These are phyloP conservation scores for Melampsora americana DNA, from an alignment of 1,284 basidiomycete species.

Conservation along the genomic window DNA sequence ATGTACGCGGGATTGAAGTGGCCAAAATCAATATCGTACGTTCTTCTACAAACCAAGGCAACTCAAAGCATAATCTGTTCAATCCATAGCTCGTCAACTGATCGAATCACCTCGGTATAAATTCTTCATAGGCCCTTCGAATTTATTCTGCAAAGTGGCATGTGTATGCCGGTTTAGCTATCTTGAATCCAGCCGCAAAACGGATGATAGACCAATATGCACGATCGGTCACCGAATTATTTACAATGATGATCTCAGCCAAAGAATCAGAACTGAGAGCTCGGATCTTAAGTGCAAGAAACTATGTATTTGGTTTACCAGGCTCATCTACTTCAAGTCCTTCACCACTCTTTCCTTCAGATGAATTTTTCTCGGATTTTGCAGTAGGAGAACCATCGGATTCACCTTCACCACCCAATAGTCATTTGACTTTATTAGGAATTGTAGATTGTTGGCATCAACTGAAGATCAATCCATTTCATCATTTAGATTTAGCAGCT, in stretches of 20 bases:
- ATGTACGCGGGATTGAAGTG: conserved; percentile 97
- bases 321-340: conserved; percentile 51
- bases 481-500: conserved; percentile 86
- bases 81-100: neutral
- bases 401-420: conserved; percentile 64
- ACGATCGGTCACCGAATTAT: conserved; percentile 77
- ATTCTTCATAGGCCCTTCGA: conserved; percentile 62
- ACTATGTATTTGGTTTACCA: conserved; percentile 69
- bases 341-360: conserved; percentile 76
- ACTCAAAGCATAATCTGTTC: neutral
- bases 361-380: conserved; percentile 83
- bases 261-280: conserved; percentile 65
- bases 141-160: conserved; percentile 99
- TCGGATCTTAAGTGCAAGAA: conserved; percentile 72
- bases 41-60: neutral
- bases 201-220: conserved; percentile 87
- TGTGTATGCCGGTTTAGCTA: conserved; percentile 95
- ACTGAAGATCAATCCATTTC: conserved; percentile 81
- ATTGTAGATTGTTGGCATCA: conserved; percentile 98
- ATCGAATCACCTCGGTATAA: neutral
- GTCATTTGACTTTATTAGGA: conserved; percentile 89
- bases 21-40: conserved; percentile 89
- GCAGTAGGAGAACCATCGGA: conserved; percentile 64
- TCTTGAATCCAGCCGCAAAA: conserved; percentile 89
- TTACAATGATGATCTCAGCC: conserved; percentile 91